A percentile compares a stretch with the other conserved stretches of the same genome.
These are phyloP conservation scores for Lactifluus volemus DNA, from an alignment of 768 basidiomycete species.

Conservation along the genomic window DNA sequence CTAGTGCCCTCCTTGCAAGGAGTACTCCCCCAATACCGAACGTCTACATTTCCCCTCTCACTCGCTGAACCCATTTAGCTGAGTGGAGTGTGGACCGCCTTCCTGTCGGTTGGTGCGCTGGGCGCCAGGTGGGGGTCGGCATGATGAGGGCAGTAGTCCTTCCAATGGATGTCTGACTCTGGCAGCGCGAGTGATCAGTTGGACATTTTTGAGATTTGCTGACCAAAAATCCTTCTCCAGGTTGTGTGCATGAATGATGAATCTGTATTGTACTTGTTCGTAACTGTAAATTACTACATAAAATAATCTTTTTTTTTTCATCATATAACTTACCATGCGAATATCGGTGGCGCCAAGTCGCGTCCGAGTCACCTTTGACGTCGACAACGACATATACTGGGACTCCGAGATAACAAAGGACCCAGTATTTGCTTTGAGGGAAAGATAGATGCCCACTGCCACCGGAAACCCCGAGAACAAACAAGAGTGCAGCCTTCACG, in stretches of 20 bases:
- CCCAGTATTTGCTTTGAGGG: background rate
- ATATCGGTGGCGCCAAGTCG: background rate
- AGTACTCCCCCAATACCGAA: conserved; percentile 70
- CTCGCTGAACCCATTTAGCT: conserved; percentile 55
- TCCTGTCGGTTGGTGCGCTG: conserved; percentile 49
- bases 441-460: conserved; percentile 13
- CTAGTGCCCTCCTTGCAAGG: conserved; percentile 50
- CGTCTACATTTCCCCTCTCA: conserved; percentile 61
- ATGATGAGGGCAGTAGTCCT: conserved; percentile 58
- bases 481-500: conserved; percentile 31
- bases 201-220: background rate
- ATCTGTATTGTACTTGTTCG: background rate
- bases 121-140: conserved; percentile 63
- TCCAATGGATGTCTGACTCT: conserved; percentile 86
- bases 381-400: background rate
- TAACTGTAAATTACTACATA: background rate
- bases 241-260: background rate
- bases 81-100: conserved; percentile 57
- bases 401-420: background rate
- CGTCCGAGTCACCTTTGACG: background rate
- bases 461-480: conserved; percentile 5
- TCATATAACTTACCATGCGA: background rate
- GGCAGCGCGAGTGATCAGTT: background rate
- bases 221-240: background rate
- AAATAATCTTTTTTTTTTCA: background rate